Evolutionary conservation across 306 rosid species (phyloP).

Genomic region (Medicago ruthenica): DNA sequence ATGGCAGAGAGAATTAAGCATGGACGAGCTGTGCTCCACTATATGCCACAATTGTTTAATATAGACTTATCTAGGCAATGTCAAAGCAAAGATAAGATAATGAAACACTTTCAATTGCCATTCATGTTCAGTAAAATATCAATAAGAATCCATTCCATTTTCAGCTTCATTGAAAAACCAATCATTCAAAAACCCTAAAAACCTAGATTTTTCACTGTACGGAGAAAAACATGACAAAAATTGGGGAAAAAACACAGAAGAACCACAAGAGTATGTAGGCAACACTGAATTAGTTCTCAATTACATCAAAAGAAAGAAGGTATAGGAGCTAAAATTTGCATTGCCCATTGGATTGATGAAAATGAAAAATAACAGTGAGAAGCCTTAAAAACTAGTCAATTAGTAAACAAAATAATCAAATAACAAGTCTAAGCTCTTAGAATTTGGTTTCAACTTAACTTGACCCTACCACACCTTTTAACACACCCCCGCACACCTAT

Average conservation of each 20-base stretch:
- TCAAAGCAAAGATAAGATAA: background rate
- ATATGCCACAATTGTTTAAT: background rate
- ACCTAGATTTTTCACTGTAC: background rate
- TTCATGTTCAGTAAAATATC: background rate
- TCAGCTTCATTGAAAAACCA: no score
- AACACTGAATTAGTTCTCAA: background rate
- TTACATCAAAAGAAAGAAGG: background rate
- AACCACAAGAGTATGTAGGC: conserved; percentile 6
- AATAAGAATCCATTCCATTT: no score
- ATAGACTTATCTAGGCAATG: background rate
- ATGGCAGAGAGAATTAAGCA: background rate
- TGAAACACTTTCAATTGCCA: background rate
- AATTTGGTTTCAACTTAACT: no score
- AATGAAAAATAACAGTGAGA: background rate
- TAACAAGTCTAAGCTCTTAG: no score
- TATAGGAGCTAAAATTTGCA: no score
- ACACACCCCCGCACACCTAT: no score
- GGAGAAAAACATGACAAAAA: background rate
- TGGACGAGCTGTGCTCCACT: background rate
- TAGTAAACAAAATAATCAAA: no score
- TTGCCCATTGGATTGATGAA: no score
- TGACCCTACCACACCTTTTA: no score
- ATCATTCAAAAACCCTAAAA: conserved; percentile 11
- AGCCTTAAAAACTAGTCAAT: background rate
- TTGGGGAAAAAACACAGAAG: background rate